phyloP scores from a whole-genome alignment of 2,329 filamentous ascomycete genomes.

The Lasiodiplodia sp. region DNA sequence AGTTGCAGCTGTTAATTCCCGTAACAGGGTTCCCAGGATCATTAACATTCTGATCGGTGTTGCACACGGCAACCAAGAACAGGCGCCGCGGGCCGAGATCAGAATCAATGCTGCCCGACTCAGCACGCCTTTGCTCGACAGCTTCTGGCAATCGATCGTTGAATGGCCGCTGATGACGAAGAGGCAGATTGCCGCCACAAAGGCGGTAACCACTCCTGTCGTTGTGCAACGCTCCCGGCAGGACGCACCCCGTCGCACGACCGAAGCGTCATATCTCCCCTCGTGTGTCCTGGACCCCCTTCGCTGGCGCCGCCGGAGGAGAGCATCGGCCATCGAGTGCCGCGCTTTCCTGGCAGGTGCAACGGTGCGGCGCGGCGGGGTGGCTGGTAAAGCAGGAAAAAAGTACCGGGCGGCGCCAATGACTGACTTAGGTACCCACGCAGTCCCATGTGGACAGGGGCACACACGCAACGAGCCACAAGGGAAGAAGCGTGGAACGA shows the following conservation, averaged over 20 bases:
- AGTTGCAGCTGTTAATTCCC: conserved; percentile 8
- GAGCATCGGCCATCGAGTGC: neutral
- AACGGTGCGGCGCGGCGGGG: neutral
- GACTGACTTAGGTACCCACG: neutral
- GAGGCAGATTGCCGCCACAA: conserved; percentile 11
- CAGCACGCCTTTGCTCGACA: neutral
- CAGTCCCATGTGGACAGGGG: conserved; percentile 4
- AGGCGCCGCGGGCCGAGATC: neutral
- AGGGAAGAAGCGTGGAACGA: neutral
- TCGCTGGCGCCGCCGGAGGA: neutral
- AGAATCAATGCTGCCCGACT: neutral
- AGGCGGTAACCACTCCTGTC: conserved; percentile 24
- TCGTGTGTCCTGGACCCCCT: conserved; percentile 9
- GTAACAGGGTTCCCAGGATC: neutral
- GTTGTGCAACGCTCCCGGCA: conserved; percentile 16
- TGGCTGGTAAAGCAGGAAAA: conserved; percentile 8
- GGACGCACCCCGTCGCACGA: conserved; percentile 7
- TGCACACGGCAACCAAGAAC: conserved; percentile 1
- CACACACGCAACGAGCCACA: neutral
- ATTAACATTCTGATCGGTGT: neutral
- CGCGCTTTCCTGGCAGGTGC: neutral
- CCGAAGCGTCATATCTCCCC: conserved; percentile 10
- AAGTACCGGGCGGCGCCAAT: neutral
- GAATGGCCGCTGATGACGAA: neutral
- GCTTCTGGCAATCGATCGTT: neutral